Evolutionary conservation across 2,329 filamentous ascomycete species (phyloP).

Genomic region (Immersiporthe knoxdaviesiana): DNA sequence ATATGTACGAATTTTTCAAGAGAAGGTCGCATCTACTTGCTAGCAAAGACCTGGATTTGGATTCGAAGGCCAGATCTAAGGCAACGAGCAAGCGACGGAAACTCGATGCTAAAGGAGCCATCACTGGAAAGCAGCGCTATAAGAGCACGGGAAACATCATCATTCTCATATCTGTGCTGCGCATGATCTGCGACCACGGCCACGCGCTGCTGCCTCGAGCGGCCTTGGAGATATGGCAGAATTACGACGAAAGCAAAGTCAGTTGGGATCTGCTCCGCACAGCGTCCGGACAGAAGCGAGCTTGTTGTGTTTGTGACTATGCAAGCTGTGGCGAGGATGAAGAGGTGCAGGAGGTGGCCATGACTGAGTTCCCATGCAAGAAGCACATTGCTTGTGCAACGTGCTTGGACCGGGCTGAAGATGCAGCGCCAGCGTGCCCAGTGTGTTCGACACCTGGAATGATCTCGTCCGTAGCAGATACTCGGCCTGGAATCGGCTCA

Average conservation of each 20-base stretch:
- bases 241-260: slow-evolving; percentile 15
- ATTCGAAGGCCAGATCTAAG: not conserved
- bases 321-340: not conserved
- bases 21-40: slow-evolving; percentile 22
- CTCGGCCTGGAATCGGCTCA: not conserved
- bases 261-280: slow-evolving; percentile 16
- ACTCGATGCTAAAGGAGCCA: not conserved
- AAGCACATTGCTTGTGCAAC: slow-evolving; percentile 12
- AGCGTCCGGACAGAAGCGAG: slow-evolving; percentile 1
- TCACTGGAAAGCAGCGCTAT: not conserved
- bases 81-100: slow-evolving; percentile 18
- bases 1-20: slow-evolving; percentile 35
- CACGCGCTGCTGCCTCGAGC: slow-evolving; percentile 33
- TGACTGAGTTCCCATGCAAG: slow-evolving; percentile 10
- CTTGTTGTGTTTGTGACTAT: not conserved
- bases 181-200: slow-evolving; percentile 40
- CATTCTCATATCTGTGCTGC: slow-evolving; percentile 33
- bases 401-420: slow-evolving; percentile 5
- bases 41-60: not conserved
- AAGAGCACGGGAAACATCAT: slow-evolving; percentile 29
- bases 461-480: not conserved
- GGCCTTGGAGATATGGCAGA: slow-evolving; percentile 31
- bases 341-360: not conserved
- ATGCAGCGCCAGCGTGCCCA: not conserved
- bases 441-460: not conserved